phyloP scores from a whole-genome alignment of 352 stramenopile genomes.

The Globisporangium nagaii region DNA sequence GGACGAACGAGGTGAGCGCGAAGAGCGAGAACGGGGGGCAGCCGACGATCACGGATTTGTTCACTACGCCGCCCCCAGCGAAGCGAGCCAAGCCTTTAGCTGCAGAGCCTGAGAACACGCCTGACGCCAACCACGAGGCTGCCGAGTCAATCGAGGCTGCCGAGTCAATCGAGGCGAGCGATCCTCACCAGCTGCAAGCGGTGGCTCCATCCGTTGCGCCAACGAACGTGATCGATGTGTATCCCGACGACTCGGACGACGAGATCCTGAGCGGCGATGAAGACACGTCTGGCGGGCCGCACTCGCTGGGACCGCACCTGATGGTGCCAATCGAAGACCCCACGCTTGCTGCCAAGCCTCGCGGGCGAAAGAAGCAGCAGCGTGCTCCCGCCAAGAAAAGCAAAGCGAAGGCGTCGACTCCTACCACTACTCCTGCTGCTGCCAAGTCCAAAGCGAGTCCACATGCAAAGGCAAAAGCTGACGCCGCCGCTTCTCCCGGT shows the following conservation, averaged over 20 bases:
- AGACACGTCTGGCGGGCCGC: background rate
- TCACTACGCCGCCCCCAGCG: slow-evolving; percentile 11
- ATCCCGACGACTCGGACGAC: background rate
- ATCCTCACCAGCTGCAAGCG: background rate
- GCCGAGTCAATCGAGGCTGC: background rate
- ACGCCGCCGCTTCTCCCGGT: background rate
- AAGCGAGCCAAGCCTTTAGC: slow-evolving; percentile 8
- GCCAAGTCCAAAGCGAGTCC: background rate
- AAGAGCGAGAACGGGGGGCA: background rate
- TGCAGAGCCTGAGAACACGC: background rate
- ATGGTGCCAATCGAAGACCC: too few species aligned
- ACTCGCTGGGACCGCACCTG: background rate
- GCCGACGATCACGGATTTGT: slow-evolving; percentile 3
- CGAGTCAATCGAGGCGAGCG: slow-evolving; percentile 2
- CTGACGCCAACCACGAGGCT: background rate
- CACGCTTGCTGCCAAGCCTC: background rate
- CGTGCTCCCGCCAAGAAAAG: background rate
- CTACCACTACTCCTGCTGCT: background rate
- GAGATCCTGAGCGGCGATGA: slow-evolving; percentile 7
- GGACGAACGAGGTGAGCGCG: background rate
- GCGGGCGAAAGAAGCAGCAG: background rate
- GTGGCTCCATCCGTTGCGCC: background rate
- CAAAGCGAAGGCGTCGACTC: background rate
- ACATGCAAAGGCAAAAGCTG: slow-evolving; percentile 5
- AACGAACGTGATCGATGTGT: background rate